A percentile compares a stretch with the other conserved stretches of the same genome.
Conservation (phyloP, 768 basidiomycete species). For the Phaeotremella fagi region DNA sequence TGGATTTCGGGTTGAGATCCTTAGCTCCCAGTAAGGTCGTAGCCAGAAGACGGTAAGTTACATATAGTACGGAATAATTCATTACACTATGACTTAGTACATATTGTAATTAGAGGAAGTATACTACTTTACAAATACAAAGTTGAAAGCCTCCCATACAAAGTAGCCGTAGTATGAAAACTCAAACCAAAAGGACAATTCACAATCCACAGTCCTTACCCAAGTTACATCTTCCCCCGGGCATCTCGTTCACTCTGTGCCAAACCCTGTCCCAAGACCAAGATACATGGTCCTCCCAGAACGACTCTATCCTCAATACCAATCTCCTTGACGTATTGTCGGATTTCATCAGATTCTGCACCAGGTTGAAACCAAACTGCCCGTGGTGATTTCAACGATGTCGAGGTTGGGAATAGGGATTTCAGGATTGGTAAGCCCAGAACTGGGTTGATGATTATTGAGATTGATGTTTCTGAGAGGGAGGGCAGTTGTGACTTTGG, state of each 20-base stretch:
- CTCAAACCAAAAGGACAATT: no score
- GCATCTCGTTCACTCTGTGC: constrained; percentile 1
- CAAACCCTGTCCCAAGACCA: constrained; percentile 63
- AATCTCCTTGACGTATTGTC: constrained; percentile 62
- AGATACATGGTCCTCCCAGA: constrained; percentile 75
- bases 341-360: constrained; percentile 65
- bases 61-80: no score
- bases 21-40: no score
- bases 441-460: constrained; percentile 37
- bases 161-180: no score
- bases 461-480: constrained; percentile 34
- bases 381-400: constrained; percentile 53
- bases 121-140: no score
- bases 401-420: constrained; percentile 22
- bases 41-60: no score
- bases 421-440: constrained; percentile 29
- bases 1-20: no score
- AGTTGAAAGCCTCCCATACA: no score
- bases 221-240: background rate
- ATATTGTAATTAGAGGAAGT: no score
- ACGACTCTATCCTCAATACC: constrained; percentile 65
- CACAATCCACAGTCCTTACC: no score
- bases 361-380: constrained; percentile 88
- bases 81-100: no score
- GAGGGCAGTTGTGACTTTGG: constrained; percentile 12